These are phyloP conservation scores for Moesziomyces sp. DNA, from an alignment of 1,284 basidiomycete genomes.

Conservation along the genomic window DNA sequence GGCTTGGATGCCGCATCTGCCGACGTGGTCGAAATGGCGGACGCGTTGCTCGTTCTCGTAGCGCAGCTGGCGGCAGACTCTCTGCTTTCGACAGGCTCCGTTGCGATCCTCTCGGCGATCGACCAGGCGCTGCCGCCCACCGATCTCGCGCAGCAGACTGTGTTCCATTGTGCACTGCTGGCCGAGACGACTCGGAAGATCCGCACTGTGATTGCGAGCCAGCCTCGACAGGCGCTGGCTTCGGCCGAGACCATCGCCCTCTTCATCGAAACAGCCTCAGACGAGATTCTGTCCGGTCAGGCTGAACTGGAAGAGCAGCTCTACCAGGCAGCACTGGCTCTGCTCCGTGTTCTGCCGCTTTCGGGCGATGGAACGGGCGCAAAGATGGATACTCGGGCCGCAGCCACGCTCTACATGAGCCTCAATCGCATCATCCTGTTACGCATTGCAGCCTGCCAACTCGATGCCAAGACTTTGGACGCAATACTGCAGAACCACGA, in stretches of 20 bases:
- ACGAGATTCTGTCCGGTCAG: conserved; percentile 34
- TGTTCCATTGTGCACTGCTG: conserved; percentile 32
- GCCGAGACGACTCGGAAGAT: conserved; percentile 15
- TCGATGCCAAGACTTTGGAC: conserved; percentile 17
- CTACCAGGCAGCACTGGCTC: conserved; percentile 12
- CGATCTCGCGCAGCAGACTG: conserved; percentile 38
- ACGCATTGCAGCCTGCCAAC: conserved; percentile 19
- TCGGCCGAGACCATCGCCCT: conserved; percentile 22
- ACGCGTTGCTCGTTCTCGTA: conserved; percentile 35
- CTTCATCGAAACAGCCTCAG: conserved; percentile 46
- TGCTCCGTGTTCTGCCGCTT: conserved; percentile 22
- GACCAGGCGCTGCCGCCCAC: conserved; percentile 41
- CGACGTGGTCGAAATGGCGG: conserved; percentile 10
- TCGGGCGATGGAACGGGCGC: background rate
- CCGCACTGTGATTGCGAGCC: conserved; percentile 3
- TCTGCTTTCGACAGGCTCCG: conserved; percentile 39
- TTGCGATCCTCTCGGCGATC: conserved; percentile 39
- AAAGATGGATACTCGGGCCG: conserved; percentile 4
- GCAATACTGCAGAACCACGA: conserved; percentile 41
- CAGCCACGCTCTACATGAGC: conserved; percentile 39
- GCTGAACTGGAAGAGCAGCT: conserved; percentile 29
- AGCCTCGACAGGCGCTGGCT: conserved; percentile 8
- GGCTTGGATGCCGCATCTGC: background rate
- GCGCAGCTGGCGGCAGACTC: conserved; percentile 40
- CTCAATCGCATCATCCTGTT: conserved; percentile 52